Evolutionary conservation across 1,284 basidiomycete genomes (phyloP), one percentile per base, ranked within the genome.

Genomic region (Naganishia sp.): DNA sequence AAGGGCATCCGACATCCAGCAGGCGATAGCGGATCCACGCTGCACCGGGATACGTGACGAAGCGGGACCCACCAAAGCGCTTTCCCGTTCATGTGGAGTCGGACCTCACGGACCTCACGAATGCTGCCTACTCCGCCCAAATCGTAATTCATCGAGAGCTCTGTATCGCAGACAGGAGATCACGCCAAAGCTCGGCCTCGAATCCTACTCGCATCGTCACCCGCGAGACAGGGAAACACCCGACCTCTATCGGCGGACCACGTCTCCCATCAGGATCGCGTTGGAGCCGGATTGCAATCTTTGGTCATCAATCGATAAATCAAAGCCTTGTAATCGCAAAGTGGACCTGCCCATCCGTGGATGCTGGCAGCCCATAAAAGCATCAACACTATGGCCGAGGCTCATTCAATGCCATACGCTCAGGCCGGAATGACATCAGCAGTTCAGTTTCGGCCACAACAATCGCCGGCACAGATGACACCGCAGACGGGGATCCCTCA

Each of bases 1-100:
- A 39, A 39, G 13, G 13, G 35, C 35, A 25, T 28, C 23, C 49
- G 23, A 15, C 23, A 50, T 28, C 18, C 15, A 7, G 9, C 31
- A 32, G 7, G 35, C 52, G 45, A 39, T 32, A n/a, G 13, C 39
- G 32, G 9, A 23, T 39, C 52, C 52, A 35, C 52, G 7, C 17
- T 41, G 32, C 32, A 39, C 52, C 13, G 2, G 10, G 32, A 35
- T 54, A 42, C 23, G 25, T 31, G 50, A 25, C 50, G 23, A 17
- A 52, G 35, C 35, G 31, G 32, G 35, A 28, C 28, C 31, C 31
- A 15, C 52, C 57, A 35, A 28, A 21, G 17, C 21, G 47, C 49
- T 51, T 31, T 31, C 47, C 31, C 47, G 58, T 61, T 61, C 41
- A 61, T 51, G 58, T 51, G 47, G 58, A 50, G 41, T 47, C 58